Evolutionary conservation across 2,329 filamentous ascomycete genomes (phyloP), one percentile per base, ranked within the genome.

Genomic region (Cladosporium sp.): DNA sequence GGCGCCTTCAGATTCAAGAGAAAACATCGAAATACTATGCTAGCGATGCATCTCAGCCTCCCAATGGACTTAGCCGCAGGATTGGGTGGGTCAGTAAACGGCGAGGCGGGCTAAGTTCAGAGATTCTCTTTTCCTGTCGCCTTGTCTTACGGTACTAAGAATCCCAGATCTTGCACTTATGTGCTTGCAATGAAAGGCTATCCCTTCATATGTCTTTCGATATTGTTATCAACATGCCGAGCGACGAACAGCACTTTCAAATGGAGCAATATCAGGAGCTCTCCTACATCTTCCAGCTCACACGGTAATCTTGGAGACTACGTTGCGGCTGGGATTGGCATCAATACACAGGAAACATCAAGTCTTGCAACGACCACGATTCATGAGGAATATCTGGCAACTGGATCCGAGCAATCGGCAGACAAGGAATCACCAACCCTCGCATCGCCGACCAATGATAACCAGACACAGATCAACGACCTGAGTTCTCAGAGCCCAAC

Each of bases 301-400:
- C 42, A 32, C 29, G 42, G 29, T 29, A n/a, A 34, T 12, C 34
- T 44, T 15, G 42, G 42, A 11, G 42, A 44, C 18, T 44, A 13
- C 13, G 32, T 34, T 5, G 32, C 32, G 5, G n/a, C n/a, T 15
- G 32, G 32, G 13, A 5, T 34, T 12, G 32, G 32, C 12, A 13
- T 34, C 5, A 27, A 27, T 9, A 27, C 22, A 5, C 22, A 27
- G 4, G 22, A 27, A 27, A 27, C 22, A 27, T 34, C n/a, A 12
- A 34, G 6, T 15, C 11, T 13, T 12, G 13, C 32, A 5, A 5
- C 32, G 13, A 34, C 32, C 6, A 34, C 6, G 13, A 13, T 7
- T 34, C 4, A 5, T 12, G 32, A 34, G 13, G 32, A 13, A 13
- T 34, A 13, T 15, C 6, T 13, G 4, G 17, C 42, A 24, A 5